Base-by-base conservation (phyloP, 768 basidiomycete species). In the Nevesoporus exiguus region DNA sequence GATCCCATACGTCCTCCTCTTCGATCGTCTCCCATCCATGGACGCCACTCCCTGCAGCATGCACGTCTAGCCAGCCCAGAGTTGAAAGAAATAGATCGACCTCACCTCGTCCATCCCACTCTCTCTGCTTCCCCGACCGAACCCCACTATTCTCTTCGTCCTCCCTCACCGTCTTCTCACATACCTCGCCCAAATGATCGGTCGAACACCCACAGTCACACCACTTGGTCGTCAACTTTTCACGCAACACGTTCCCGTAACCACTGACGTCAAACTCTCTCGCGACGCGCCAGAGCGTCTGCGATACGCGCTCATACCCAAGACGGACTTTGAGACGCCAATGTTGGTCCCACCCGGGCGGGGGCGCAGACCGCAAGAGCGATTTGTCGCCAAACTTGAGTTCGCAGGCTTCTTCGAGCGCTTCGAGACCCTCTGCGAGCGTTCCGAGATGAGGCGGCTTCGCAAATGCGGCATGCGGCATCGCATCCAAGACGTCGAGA, bases 121-220 rank as follows among this genome's bases (percentile, higher is more conserved):
- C 87, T 44, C 83, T 71, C 62, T 84, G 81, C 63, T 89, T 89
- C 7, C 87, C 87, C 0, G 77, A 69, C 34, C 84, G 65, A 0
- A 80, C 76, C 1, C 82, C 76, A 37, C 74, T 79, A 52, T 82
- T 83, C 59, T 82, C 80, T 61, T 87, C 87, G 27, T 86, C 86
- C 64, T 85, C 82, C 45, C 85, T 67, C 30, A 88, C 86, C 8
- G 85, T 85, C 52, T 77, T 76, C 71, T 88, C 87, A 57, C 88
- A 88, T 15, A 89, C 87, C 65, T 88, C 86, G 1, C 85, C 83
- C 13, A 89, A 72, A 62, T 88, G 86, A 65, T 88, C 87, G 25
- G 87, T 88, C 45, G 86, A 88, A 64, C 87, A 89, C 1, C 87
- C 87, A 69, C 87, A 89, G 54, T 88, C 86, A 64, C 87, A 89